These are phyloP conservation scores for Articulospora tetracladia DNA, from an alignment of 495 filamentous ascomycete genomes.

Conservation along the genomic window DNA sequence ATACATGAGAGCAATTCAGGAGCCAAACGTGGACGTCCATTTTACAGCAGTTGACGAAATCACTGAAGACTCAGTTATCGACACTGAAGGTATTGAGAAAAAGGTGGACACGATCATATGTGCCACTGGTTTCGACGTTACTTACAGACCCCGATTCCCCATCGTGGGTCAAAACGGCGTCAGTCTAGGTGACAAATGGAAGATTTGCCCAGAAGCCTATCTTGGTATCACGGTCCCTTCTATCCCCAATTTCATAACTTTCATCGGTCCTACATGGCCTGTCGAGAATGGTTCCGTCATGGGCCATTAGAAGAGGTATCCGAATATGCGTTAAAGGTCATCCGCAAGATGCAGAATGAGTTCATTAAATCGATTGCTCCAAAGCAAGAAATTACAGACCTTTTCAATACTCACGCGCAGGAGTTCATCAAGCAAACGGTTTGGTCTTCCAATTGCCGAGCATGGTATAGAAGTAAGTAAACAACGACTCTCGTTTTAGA, in stretches of 20 bases:
- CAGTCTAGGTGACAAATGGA: constrained; percentile 44
- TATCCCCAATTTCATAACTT: constrained; percentile 53
- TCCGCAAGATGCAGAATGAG: constrained; percentile 59
- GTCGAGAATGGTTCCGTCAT: constrained; percentile 20
- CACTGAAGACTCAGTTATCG: constrained; percentile 55
- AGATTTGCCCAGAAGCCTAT: constrained; percentile 59
- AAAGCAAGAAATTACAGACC: constrained; percentile 51
- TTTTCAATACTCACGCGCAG: constrained; percentile 59
- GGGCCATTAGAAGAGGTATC: constrained; percentile 7
- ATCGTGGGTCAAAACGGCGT: constrained; percentile 50
- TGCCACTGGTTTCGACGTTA: constrained; percentile 60
- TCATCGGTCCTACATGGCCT: constrained; percentile 18
- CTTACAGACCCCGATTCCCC: constrained; percentile 55
- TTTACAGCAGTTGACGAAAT: constrained; percentile 53
- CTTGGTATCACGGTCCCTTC: constrained; percentile 57
- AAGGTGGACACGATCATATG: constrained; percentile 61
- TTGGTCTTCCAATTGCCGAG: constrained; percentile 29
- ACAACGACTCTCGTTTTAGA: background rate
- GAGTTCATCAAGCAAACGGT: constrained; percentile 60
- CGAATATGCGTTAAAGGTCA: constrained; percentile 33
- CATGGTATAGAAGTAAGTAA: constrained; percentile 31
- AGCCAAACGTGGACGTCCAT: constrained; percentile 60
- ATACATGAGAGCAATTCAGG: constrained; percentile 62
- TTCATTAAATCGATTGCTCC: constrained; percentile 56
- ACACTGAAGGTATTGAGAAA: constrained; percentile 44